A percentile compares a stretch with the other conserved stretches of the same genome.
These are phyloP conservation scores for Fusarium buharicum DNA, from an alignment of 2,329 filamentous ascomycete species.

Conservation along the genomic window DNA sequence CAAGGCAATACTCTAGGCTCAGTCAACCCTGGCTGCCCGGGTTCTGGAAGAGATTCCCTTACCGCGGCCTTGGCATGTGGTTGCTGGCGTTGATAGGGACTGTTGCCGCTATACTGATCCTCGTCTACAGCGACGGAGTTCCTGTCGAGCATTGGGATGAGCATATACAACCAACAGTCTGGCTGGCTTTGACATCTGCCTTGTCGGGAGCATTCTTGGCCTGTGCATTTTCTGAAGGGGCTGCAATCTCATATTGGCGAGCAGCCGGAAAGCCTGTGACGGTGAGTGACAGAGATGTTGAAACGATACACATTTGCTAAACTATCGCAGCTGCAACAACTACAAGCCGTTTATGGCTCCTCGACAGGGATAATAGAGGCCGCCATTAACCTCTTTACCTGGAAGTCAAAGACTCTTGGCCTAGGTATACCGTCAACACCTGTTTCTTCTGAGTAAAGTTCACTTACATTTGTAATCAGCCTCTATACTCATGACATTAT, in stretches of 20 bases:
- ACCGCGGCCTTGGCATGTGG: slow-evolving; percentile 32
- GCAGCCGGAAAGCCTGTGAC: slow-evolving; percentile 31
- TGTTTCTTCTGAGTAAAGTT: rapidly evolving
- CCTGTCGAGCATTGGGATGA: slow-evolving; percentile 34
- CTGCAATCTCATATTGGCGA: slow-evolving; percentile 38
- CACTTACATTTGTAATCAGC: slow-evolving; percentile 8
- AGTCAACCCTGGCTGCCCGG: slow-evolving; percentile 36
- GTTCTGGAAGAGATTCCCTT: slow-evolving; percentile 35
- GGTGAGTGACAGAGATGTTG: neutral
- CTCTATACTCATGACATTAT: slow-evolving; percentile 35
- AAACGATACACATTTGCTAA: neutral
- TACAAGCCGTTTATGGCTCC: slow-evolving; percentile 33
- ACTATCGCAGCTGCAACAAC: slow-evolving; percentile 21
- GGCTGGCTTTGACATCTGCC: slow-evolving; percentile 37
- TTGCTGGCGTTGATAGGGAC: slow-evolving; percentile 29
- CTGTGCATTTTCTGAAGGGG: slow-evolving; percentile 33
- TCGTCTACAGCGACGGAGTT: slow-evolving; percentile 33
- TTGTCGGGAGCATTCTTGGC: slow-evolving; percentile 35
- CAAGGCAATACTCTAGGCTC: slow-evolving; percentile 17
- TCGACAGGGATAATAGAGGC: slow-evolving; percentile 36
- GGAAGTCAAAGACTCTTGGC: slow-evolving; percentile 31
- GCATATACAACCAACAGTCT: slow-evolving; percentile 34
- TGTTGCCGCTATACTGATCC: slow-evolving; percentile 23
- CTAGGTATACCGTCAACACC: slow-evolving; percentile 10
- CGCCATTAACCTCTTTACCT: slow-evolving; percentile 21